phyloP scores from a whole-genome alignment of 345 rosid species.

The Hypericum perforatum region DNA sequence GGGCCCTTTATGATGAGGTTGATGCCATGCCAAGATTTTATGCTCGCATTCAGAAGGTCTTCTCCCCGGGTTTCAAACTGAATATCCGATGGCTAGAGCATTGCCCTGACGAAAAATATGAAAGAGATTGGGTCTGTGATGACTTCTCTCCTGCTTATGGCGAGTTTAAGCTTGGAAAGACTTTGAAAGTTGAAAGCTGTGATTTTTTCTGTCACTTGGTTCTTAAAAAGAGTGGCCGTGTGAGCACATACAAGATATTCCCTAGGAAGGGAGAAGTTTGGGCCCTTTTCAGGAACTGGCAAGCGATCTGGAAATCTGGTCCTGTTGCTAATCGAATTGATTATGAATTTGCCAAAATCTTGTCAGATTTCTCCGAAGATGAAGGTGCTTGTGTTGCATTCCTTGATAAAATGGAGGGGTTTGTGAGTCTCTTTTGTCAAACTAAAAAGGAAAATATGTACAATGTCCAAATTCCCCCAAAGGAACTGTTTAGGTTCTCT shows the following conservation, averaged over 20 bases:
- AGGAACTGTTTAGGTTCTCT: constrained; percentile 56
- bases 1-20: constrained; percentile 70
- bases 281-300: constrained; percentile 79
- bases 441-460: constrained; percentile 19
- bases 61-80: constrained; percentile 45
- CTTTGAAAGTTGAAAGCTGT: constrained; percentile 30
- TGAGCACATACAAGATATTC: constrained; percentile 29
- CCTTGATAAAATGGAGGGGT: constrained; percentile 67
- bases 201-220: constrained; percentile 63
- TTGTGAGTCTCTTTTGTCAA: constrained; percentile 54
- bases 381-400: constrained; percentile 56
- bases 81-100: constrained; percentile 72
- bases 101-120: constrained; percentile 23
- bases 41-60: constrained; percentile 51
- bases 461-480: constrained; percentile 29
- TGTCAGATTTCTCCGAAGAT: constrained; percentile 39
- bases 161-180: constrained; percentile 28
- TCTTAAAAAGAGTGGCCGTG: constrained; percentile 10
- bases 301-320: constrained; percentile 40
- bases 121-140: constrained; percentile 27
- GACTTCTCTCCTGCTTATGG: constrained; percentile 68
- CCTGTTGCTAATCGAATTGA: constrained; percentile 35
- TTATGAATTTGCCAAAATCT: constrained; percentile 60
- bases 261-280: constrained; percentile 77
- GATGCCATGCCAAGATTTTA: constrained; percentile 85